Conservation (phyloP, 495 filamentous ascomycete genomes). For the Daldinia vernicosa region DNA sequence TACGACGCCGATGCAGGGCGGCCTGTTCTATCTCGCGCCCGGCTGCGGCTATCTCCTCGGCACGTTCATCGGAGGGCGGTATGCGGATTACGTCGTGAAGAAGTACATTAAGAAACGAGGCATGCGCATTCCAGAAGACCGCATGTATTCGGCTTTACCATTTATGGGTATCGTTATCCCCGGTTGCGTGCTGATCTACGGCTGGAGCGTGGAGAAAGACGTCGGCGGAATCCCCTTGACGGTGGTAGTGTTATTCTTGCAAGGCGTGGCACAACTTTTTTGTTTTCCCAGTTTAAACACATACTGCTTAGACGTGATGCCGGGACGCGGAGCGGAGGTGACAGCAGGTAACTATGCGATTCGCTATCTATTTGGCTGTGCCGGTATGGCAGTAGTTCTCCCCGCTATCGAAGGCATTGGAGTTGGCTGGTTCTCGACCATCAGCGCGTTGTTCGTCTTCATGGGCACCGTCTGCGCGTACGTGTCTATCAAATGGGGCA, state of each 20-base stretch:
- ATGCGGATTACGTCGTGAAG: slow-evolving; percentile 72
- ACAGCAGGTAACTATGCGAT: slow-evolving; percentile 78
- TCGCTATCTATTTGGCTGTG: slow-evolving; percentile 72
- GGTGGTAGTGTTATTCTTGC: slow-evolving; percentile 74
- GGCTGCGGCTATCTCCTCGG: slow-evolving; percentile 75
- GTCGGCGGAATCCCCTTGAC: slow-evolving; percentile 73
- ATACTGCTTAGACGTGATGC: slow-evolving; percentile 81
- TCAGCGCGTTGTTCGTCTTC: slow-evolving; percentile 65
- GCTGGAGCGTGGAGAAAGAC: slow-evolving; percentile 73
- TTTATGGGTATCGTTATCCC: slow-evolving; percentile 70
- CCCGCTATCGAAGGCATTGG: slow-evolving; percentile 72
- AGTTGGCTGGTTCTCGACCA: slow-evolving; percentile 71
- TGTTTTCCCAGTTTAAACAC: slow-evolving; percentile 78
- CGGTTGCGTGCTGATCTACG: slow-evolving; percentile 73
- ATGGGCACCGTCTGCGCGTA: slow-evolving; percentile 55
- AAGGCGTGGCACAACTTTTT: slow-evolving; percentile 78
- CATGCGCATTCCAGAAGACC: slow-evolving; percentile 72
- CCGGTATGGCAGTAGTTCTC: slow-evolving; percentile 71
- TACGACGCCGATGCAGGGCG: slow-evolving; percentile 69
- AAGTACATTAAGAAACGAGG: slow-evolving; percentile 68
- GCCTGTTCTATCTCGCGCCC: slow-evolving; percentile 78
- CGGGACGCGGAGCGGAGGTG: slow-evolving; percentile 69
- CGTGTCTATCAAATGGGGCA: slow-evolving; percentile 62
- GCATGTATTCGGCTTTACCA: slow-evolving; percentile 67
- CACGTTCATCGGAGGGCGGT: slow-evolving; percentile 76